These are phyloP conservation scores for Mycena vulgaris DNA, from an alignment of 768 basidiomycete genomes.

Conservation along the genomic window DNA sequence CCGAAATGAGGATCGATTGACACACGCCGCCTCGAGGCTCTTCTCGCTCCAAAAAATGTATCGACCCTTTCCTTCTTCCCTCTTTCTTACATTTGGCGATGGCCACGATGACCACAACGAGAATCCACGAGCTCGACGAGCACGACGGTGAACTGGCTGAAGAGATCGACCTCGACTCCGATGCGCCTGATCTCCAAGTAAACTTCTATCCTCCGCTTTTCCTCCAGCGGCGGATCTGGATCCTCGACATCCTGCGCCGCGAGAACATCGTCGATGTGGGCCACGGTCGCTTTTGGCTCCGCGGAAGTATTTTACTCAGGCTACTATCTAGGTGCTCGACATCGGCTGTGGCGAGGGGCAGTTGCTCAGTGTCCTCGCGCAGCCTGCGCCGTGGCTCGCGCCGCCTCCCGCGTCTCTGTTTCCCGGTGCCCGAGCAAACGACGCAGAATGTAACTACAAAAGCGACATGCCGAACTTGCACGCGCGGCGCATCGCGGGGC, in stretches of 20 bases:
- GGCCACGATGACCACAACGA: constrained; percentile 14
- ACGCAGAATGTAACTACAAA: constrained; percentile 45
- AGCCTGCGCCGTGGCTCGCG: constrained; percentile 81
- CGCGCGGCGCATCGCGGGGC: constrained; percentile 69
- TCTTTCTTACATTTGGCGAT: neutral
- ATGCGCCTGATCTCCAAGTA: constrained; percentile 62
- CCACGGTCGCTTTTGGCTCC: constrained; percentile 18
- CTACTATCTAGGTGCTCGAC: constrained; percentile 74
- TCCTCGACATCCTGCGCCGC: constrained; percentile 72
- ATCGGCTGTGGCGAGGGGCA: constrained; percentile 90
- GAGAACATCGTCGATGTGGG: constrained; percentile 70
- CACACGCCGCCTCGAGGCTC: constrained; percentile 17
- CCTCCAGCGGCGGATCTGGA: constrained; percentile 81
- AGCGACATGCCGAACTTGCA: constrained; percentile 73
- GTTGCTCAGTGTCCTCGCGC: constrained; percentile 77
- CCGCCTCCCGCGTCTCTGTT: constrained; percentile 57
- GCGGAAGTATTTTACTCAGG: constrained; percentile 15
- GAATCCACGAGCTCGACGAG: constrained; percentile 34
- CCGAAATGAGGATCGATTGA: neutral
- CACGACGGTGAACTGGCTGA: constrained; percentile 32
- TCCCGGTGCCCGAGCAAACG: constrained; percentile 40
- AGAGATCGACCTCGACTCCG: constrained; percentile 35
- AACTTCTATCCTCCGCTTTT: constrained; percentile 78
- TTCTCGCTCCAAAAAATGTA: constrained; percentile 19
- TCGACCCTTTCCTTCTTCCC: neutral